These are phyloP conservation scores for Trichaptum fuscoviolaceum DNA, from an alignment of 768 basidiomycete species.

Conservation along the genomic window DNA sequence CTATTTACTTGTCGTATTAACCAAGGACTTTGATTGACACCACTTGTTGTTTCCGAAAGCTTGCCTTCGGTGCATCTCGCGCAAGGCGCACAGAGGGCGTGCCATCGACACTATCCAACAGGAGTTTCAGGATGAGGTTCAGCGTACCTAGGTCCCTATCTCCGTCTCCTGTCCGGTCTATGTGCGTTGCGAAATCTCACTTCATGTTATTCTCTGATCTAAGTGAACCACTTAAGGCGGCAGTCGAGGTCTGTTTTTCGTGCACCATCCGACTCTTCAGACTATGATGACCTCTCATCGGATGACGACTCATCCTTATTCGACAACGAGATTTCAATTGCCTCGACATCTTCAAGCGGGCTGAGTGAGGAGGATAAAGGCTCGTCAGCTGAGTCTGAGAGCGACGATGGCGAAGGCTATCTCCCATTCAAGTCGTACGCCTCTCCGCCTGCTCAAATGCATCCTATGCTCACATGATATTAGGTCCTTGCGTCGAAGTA, in stretches of 20 bases:
- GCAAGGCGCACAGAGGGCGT: no score
- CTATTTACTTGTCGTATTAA: no score
- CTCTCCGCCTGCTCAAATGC: background rate
- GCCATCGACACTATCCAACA: constrained; percentile 6
- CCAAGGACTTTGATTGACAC: no score
- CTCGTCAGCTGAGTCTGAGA: constrained; percentile 39
- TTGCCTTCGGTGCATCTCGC: no score
- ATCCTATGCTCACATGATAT: constrained; percentile 15
- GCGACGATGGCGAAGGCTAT: constrained; percentile 29
- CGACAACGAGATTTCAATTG: background rate
- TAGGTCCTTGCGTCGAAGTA: constrained; percentile 16
- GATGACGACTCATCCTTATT: constrained; percentile 11
- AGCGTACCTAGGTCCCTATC: constrained; percentile 47
- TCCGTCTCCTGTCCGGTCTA: constrained; percentile 41
- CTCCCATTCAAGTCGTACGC: constrained; percentile 11
- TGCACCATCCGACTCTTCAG: constrained; percentile 45
- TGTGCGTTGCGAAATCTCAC: constrained; percentile 10
- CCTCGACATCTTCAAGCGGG: constrained; percentile 16
- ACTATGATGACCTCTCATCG: constrained; percentile 16
- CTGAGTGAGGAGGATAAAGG: constrained; percentile 31
- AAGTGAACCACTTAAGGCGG: background rate
- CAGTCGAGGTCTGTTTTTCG: constrained; percentile 51
- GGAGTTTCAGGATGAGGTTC: constrained; percentile 40
- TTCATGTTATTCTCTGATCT: constrained; percentile 11
- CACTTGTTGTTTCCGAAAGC: no score